These are phyloP conservation scores for Entomortierella lignicola DNA, from an alignment of 192 early-diverging fungal species.

Conservation along the genomic window DNA sequence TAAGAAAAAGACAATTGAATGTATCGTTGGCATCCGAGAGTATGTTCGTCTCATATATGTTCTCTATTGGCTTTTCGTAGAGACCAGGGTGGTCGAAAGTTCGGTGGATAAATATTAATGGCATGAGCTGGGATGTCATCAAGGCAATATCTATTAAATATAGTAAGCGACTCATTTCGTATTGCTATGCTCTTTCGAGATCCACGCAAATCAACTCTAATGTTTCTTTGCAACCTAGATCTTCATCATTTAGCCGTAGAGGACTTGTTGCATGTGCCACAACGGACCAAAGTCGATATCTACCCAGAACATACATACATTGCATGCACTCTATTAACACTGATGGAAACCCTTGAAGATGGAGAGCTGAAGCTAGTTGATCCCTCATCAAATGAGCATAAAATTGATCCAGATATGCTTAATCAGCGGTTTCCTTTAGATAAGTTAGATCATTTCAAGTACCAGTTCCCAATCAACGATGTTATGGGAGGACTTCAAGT, in stretches of 20 bases:
- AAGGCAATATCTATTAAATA: slow-evolving; percentile 51
- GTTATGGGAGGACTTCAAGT: slow-evolving; percentile 4
- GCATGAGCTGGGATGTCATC: slow-evolving; percentile 61
- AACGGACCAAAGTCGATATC: slow-evolving; percentile 49
- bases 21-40: too few relatives aligned
- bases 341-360: slow-evolving; percentile 27
- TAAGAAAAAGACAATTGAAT: slow-evolving; percentile 7
- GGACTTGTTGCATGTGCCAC: slow-evolving; percentile 43
- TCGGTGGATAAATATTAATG: slow-evolving; percentile 67
- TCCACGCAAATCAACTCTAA: too few relatives aligned
- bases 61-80: not conserved
- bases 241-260: slow-evolving; percentile 48
- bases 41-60: not conserved
- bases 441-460: slow-evolving; percentile 31
- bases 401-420: slow-evolving; percentile 30
- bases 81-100: slow-evolving; percentile 55
- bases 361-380: slow-evolving; percentile 27
- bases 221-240: slow-evolving; percentile 16
- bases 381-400: not conserved
- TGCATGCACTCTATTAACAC: slow-evolving; percentile 35
- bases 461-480: slow-evolving; percentile 14
- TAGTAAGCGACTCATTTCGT: slow-evolving; percentile 27
- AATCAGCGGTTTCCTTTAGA: slow-evolving; percentile 32
- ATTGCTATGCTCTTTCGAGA: too few relatives aligned
- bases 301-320: slow-evolving; percentile 46